These are phyloP conservation scores for Spinacia oleracea DNA, from an alignment of 179 eudicot genomes.

Conservation along the genomic window DNA sequence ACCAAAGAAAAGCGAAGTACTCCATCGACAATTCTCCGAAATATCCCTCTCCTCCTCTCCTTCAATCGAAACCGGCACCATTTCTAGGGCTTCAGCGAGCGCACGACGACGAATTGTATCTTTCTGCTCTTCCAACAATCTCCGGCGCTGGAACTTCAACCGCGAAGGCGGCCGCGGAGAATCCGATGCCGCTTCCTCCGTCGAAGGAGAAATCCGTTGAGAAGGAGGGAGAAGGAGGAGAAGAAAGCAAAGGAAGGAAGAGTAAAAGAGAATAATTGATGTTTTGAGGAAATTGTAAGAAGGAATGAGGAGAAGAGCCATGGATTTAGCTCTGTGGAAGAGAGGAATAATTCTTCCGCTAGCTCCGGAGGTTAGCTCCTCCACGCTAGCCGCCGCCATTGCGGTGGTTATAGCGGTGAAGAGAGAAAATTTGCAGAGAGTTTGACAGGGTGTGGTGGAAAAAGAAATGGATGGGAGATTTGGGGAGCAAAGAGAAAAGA, in stretches of 20 bases:
- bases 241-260: constrained; percentile 69
- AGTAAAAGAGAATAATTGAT: constrained; percentile 53
- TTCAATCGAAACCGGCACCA: constrained; percentile 32
- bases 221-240: constrained; percentile 54
- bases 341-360: constrained; percentile 75
- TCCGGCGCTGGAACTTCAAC: constrained; percentile 19
- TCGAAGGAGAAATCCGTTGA: constrained; percentile 25
- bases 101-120: constrained; percentile 72
- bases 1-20: constrained; percentile 63
- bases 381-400: constrained; percentile 41
- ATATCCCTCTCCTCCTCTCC: constrained; percentile 25
- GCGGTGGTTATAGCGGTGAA: background rate
- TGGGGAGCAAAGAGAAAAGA: background rate
- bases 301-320: constrained; percentile 36
- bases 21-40: constrained; percentile 35
- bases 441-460: background rate
- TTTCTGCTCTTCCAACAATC: constrained; percentile 59
- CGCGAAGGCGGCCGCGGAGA: constrained; percentile 28
- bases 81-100: constrained; percentile 59
- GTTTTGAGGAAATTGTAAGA: constrained; percentile 47
- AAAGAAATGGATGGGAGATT: background rate
- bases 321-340: constrained; percentile 40
- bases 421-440: background rate
- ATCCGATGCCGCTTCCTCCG: constrained; percentile 15
- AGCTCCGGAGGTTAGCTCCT: constrained; percentile 80